phyloP scores from a whole-genome alignment of 2,329 filamentous ascomycete genomes.

The Aspergillus calidoustus region DNA sequence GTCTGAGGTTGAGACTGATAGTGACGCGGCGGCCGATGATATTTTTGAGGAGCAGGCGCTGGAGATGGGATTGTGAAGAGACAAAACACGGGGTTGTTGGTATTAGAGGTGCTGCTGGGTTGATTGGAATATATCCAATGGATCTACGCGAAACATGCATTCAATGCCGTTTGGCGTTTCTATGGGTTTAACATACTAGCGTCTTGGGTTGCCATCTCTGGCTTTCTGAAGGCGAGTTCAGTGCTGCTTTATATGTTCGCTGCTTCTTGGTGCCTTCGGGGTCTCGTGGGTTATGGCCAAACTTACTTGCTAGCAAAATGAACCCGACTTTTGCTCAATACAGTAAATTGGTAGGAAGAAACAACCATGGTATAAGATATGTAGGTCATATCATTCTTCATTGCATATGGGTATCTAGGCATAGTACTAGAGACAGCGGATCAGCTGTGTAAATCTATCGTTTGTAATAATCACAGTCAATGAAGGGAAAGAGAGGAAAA shows the following conservation, averaged over 20 bases:
- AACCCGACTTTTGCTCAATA: not conserved
- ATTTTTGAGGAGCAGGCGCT: not conserved
- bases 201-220: too few species aligned
- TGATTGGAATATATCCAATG: too few species aligned
- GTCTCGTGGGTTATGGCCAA: too few species aligned
- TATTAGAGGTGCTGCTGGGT: too few species aligned
- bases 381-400: constrained; percentile 15
- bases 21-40: too few species aligned
- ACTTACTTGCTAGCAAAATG: not conserved
- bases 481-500: constrained; percentile 18
- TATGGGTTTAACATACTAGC: too few species aligned
- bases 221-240: too few species aligned
- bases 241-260: too few species aligned
- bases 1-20: too few species aligned
- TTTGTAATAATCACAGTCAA: constrained; percentile 16
- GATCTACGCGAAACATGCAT: too few species aligned
- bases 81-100: not conserved
- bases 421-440: constrained; percentile 19
- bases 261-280: too few species aligned
- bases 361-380: not conserved
- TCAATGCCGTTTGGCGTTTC: too few species aligned
- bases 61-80: not conserved
- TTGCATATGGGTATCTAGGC: constrained; percentile 37
- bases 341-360: not conserved
- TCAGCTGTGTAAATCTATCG: constrained; percentile 19